Evolutionary conservation across 768 basidiomycete species (phyloP).

Genomic region (Suillus occidentalis): DNA sequence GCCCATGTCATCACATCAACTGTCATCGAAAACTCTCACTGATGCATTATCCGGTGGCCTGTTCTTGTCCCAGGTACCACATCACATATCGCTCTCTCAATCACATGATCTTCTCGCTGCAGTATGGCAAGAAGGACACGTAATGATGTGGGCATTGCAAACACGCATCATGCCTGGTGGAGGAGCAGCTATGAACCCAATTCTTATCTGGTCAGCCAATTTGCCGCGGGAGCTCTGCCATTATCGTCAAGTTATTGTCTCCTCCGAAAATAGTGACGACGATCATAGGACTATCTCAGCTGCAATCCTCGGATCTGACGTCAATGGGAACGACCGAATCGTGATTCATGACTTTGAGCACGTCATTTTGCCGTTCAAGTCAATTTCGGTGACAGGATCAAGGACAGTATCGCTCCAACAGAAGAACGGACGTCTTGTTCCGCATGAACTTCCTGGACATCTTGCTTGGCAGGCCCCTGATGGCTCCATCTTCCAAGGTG

Average conservation of each 20-base stretch:
- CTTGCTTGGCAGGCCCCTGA: conserved; percentile 44
- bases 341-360: conserved; percentile 19
- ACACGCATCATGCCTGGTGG: conserved; percentile 60
- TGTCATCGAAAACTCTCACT: conserved; percentile 28
- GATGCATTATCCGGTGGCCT: neutral
- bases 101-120: conserved; percentile 57
- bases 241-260: conserved; percentile 33
- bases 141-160: conserved; percentile 70
- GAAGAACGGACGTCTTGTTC: conserved; percentile 50
- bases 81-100: conserved; percentile 65
- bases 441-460: conserved; percentile 11
- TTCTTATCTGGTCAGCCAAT: conserved; percentile 34
- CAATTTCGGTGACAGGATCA: neutral
- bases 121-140: conserved; percentile 67
- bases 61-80: conserved; percentile 36
- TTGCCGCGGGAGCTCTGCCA: conserved; percentile 14
- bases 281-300: conserved; percentile 21
- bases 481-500: conserved; percentile 53
- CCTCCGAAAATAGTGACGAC: conserved; percentile 2
- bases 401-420: conserved; percentile 28
- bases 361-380: neutral
- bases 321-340: conserved; percentile 35
- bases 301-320: conserved; percentile 41
- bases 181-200: conserved; percentile 61
- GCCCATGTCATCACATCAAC: conserved; percentile 81